Percentiles rank a stretch among this genome's conserved stretches.
These are phyloP conservation scores for Lotmaria passim DNA, from an alignment of 208 protist species.

Conservation along the genomic window DNA sequence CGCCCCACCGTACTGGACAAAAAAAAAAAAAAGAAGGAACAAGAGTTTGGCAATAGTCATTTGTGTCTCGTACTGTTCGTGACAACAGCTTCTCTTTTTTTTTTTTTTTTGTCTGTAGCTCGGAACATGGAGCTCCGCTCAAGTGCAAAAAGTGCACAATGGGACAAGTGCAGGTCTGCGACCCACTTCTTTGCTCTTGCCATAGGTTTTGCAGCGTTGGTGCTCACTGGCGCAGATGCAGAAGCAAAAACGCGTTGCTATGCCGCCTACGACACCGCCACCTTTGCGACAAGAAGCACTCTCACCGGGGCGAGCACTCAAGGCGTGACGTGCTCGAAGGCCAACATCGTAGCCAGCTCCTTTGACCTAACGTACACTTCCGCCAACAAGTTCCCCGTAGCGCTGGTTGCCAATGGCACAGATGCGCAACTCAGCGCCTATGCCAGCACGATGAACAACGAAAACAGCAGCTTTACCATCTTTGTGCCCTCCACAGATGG, in stretches of 20 bases:
- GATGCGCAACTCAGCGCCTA: conserved; percentile 3
- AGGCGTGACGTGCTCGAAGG: background rate
- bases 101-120: background rate
- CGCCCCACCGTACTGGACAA: no score
- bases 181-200: background rate
- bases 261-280: background rate
- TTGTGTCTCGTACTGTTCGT: no score
- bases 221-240: background rate
- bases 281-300: background rate
- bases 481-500: conserved; percentile 10
- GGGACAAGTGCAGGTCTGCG: background rate
- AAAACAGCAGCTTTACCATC: conserved; percentile 2
- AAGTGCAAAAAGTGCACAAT: background rate
- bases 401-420: background rate
- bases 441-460: background rate
- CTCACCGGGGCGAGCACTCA: background rate
- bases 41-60: no score
- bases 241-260: background rate
- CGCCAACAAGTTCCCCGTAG: background rate
- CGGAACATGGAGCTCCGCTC: background rate
- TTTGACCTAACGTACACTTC: background rate
- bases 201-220: background rate
- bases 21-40: no score
- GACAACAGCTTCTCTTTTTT: background rate
- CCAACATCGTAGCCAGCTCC: background rate